Percentiles rank a stretch among this genome's conserved stretches.
Conservation (phyloP, 495 filamentous ascomycete genomes). For the Schizothecium vesticola region DNA sequence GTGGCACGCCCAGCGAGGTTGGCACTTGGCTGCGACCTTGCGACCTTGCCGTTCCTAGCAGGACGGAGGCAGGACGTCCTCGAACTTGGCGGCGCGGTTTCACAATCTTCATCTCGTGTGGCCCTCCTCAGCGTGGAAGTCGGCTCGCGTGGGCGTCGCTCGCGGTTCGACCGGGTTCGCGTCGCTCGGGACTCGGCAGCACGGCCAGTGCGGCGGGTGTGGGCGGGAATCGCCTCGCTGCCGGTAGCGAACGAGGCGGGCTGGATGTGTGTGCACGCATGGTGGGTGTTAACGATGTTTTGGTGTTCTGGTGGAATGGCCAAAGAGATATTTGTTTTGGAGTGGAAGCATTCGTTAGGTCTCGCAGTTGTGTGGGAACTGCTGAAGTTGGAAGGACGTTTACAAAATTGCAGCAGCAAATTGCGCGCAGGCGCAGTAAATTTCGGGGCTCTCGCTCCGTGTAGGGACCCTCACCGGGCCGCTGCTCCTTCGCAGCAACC, state of each 20-base stretch:
- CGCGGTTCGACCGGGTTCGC: not conserved
- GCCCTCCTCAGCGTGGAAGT: not conserved
- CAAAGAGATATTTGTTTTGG: not conserved
- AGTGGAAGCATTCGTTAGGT: not conserved
- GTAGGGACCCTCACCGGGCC: not conserved
- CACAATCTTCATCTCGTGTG: not conserved
- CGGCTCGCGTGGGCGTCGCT: not conserved
- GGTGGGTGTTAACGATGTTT: not conserved
- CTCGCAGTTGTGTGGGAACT: not conserved
- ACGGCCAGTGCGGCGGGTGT: not conserved
- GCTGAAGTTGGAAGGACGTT: not conserved
- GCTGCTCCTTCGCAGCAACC: not conserved
- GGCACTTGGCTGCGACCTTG: not conserved
- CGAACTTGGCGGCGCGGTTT: not conserved
- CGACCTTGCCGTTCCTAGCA: conserved; percentile 7
- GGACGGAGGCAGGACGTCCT: not conserved
- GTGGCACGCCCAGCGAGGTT: not conserved
- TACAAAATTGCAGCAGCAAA: not conserved
- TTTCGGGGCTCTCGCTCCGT: not conserved
- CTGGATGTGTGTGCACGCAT: not conserved
- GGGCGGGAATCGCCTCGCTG: not conserved
- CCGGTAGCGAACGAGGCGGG: not conserved
- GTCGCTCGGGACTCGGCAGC: not conserved
- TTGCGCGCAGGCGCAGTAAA: not conserved
- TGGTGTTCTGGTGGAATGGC: not conserved